phyloP scores from a whole-genome alignment of 768 basidiomycete genomes.

The Boletus eberwhitei region DNA sequence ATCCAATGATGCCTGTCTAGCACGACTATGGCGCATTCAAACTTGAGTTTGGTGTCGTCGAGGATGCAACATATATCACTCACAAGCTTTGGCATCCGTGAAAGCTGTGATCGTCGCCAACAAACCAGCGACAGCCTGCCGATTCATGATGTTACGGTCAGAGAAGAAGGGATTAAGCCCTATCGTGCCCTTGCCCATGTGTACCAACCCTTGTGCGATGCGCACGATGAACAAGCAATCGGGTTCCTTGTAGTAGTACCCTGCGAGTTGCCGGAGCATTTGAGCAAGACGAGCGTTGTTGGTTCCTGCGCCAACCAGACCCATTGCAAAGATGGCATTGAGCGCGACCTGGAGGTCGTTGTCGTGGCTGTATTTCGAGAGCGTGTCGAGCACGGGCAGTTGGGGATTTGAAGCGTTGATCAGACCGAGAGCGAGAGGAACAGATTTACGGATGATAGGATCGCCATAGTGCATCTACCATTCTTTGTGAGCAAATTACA shows the following conservation, averaged over 20 bases:
- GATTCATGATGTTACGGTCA: constrained; percentile 86
- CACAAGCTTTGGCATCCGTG: constrained; percentile 90
- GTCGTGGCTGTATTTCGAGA: constrained; percentile 99
- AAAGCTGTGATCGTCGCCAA: constrained; percentile 88
- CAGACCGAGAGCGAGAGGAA: constrained; percentile 93
- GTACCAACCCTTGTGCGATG: constrained; percentile 93
- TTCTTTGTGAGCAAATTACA: constrained; percentile 12
- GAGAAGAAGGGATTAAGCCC: constrained; percentile 95
- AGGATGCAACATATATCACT: constrained; percentile 34
- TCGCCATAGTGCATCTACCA: constrained; percentile 98
- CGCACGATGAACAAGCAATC: constrained; percentile 96
- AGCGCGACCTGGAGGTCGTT: constrained; percentile 95
- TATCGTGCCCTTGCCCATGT: constrained; percentile 99
- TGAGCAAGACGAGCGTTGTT: constrained; percentile 97
- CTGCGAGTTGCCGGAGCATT: constrained; percentile 94
- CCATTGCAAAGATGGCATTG: constrained; percentile 99
- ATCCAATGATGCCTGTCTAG: constrained; percentile 98
- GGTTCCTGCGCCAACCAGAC: constrained; percentile 95
- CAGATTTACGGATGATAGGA: constrained; percentile 83
- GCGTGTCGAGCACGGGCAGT: constrained; percentile 89
- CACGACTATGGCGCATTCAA: constrained; percentile 55
- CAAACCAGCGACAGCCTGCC: constrained; percentile 85
- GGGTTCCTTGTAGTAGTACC: constrained; percentile 98
- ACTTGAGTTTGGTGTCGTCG: neutral
- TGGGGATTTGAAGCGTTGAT: constrained; percentile 96